A percentile compares a stretch with the other conserved stretches of the same genome.
Conservation (phyloP, 352 stramenopile genomes). For the Phytophthora agathidicida region DNA sequence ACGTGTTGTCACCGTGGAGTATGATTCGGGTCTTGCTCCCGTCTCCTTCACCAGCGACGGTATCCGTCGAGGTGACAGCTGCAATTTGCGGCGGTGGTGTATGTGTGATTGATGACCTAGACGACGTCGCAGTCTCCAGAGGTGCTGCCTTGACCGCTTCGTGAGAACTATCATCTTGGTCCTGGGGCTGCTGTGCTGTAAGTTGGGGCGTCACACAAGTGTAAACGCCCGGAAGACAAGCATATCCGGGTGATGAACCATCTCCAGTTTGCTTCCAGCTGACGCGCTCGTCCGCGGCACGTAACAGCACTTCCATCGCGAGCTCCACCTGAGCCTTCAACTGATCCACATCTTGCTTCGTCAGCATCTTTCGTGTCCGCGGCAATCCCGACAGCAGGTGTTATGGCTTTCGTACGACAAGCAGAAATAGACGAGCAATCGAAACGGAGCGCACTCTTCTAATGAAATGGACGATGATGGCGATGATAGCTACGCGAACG, state of each 20-base stretch:
- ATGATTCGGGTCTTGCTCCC: conserved; percentile 49
- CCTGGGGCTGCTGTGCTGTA: conserved; percentile 1
- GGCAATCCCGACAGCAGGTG: no score
- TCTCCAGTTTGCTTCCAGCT: conserved; percentile 51
- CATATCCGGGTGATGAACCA: conserved; percentile 32
- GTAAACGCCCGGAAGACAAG: conserved; percentile 75
- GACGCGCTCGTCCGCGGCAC: conserved; percentile 61
- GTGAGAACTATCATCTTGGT: conserved; percentile 17
- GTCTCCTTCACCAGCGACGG: conserved; percentile 26
- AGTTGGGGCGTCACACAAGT: conserved; percentile 1
- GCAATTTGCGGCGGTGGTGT: not conserved
- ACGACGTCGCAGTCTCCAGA: conserved; percentile 4
- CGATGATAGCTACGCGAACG: conserved; percentile 45
- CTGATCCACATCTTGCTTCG: conserved; percentile 39
- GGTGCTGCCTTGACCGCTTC: conserved; percentile 1
- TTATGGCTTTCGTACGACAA: not conserved
- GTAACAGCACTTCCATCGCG: conserved; percentile 66
- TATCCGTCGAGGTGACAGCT: not conserved
- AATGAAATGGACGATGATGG: conserved; percentile 34
- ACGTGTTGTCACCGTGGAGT: conserved; percentile 83
- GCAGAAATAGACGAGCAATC: conserved; percentile 23
- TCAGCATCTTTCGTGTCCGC: conserved; percentile 15
- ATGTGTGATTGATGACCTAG: not conserved
- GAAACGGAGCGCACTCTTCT: conserved; percentile 29
- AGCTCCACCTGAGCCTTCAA: conserved; percentile 65